Evolutionary conservation across 2,329 filamentous ascomycete species (phyloP), one percentile per base, ranked within the genome.

Genomic region (Fusarium caatingaense): DNA sequence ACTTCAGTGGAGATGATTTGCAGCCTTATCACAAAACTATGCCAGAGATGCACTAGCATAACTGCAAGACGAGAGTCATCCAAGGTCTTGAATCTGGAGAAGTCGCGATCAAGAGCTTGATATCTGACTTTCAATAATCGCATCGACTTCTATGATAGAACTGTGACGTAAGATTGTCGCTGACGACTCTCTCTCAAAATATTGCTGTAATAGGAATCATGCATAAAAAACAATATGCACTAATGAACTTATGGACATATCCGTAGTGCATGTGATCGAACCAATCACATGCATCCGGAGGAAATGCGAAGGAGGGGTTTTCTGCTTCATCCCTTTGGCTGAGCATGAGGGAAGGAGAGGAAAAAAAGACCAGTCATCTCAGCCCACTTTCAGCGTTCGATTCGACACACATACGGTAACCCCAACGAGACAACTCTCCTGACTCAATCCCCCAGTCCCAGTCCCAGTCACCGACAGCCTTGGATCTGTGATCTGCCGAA

Each of bases 121-220:
- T 12, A 28, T n/a, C 10, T 4, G 9, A 21, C 7, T 15, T 8
- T 15, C 3, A 2, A 11, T 2, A 3, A 4, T 16, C n/a, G 8
- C 13, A n/a, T 25, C 1, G 4, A 0, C 11, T 6, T 6, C 21
- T 2, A 15, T 8, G 15, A 21, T 0, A 0, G 0, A n/a, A 51
- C 18, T 12, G 1, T 45, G 30, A 61, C 30, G 15, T 32, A 5
- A 21, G 8, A n/a, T 5, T 32, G 8, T 12, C 6, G 1, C 9
- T 2, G 13, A 28, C 9, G 5, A 2, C 5, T 18, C 9, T 41
- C 2, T 13, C 16, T 34, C 18, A 8, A 28, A 12, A 41, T 50
- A 34, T 41, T 28, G 6, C 32, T 42, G 9, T 41, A 21, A 3
- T 16, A n/a, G 49, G 23, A 27, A 20, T n/a, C 8, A 15, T 2